Conservation (phyloP, 129 eudicot genomes). For the Flaveria linearis region DNA sequence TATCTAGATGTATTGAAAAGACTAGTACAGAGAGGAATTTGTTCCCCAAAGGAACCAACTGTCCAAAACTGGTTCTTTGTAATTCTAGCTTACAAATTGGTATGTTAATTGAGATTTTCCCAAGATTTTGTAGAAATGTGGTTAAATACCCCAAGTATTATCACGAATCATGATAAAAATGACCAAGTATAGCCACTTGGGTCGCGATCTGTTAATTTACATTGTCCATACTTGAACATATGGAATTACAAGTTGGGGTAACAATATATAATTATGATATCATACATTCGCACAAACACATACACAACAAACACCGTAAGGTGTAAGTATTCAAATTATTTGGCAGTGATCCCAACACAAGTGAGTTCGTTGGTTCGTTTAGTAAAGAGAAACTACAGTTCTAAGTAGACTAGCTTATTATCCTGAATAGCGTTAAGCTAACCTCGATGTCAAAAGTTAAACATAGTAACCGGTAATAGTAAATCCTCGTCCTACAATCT, state of each 20-base stretch:
- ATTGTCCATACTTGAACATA: neutral
- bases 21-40: no score
- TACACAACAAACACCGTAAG: neutral
- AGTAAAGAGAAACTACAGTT: constrained; percentile 22
- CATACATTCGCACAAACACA: neutral
- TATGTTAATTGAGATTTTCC: no score
- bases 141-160: no score
- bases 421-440: neutral
- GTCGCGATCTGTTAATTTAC: neutral
- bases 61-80: no score
- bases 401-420: constrained; percentile 35
- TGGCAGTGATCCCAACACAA: neutral
- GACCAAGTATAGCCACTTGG: neutral
- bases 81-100: no score
- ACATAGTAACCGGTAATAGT: constrained; percentile 55
- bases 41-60: no score
- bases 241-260: neutral
- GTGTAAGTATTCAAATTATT: constrained; percentile 26
- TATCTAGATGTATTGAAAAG: no score
- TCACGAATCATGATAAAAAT: no score
- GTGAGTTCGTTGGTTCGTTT: neutral
- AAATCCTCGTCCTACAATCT: constrained; percentile 62
- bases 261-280: neutral
- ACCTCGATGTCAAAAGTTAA: constrained; percentile 26
- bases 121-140: no score